Conservation (phyloP, 2,329 filamentous ascomycete species). For the Neurospora sp. region DNA sequence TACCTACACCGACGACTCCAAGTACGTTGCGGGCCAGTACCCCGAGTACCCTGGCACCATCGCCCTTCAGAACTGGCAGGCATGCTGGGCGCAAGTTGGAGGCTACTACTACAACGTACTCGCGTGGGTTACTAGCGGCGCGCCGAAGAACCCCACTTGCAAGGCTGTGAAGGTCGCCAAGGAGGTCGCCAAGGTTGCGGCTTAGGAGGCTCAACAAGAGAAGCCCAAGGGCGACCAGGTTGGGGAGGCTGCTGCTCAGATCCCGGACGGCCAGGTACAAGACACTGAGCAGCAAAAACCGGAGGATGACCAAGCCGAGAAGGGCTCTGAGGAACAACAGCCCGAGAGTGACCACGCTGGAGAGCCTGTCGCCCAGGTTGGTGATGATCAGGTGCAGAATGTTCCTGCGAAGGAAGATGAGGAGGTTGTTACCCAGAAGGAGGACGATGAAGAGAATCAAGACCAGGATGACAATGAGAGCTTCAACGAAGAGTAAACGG, state of each 20-base stretch:
- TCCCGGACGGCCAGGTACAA: background rate
- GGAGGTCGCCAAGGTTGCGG: background rate
- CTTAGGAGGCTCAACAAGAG: conserved; percentile 1
- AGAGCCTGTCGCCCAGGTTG: background rate
- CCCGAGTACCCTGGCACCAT: background rate
- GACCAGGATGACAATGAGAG: background rate
- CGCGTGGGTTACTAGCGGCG: conserved; percentile 9
- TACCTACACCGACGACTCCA: conserved; percentile 6
- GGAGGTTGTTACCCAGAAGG: no score
- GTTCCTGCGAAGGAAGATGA: background rate
- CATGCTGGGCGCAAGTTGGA: conserved; percentile 9
- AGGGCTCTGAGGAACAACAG: background rate
- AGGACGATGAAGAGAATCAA: background rate
- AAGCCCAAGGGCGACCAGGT: background rate
- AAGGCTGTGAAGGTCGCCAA: conserved; percentile 6
- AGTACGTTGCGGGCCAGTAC: conserved; percentile 4
- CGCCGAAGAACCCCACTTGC: conserved; percentile 11
- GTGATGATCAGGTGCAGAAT: background rate
- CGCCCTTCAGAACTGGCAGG: conserved; percentile 6
- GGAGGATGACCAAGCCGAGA: background rate
- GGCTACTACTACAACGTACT: conserved; percentile 10
- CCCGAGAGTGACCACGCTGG: background rate
- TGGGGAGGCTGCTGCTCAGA: background rate
- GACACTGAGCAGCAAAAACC: background rate
- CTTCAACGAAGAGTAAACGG: background rate